A percentile compares a stretch with the other conserved stretches of the same genome.
These are phyloP conservation scores for Mucor circinelloides DNA, from an alignment of 371 early-diverging fungal species.

Conservation along the genomic window DNA sequence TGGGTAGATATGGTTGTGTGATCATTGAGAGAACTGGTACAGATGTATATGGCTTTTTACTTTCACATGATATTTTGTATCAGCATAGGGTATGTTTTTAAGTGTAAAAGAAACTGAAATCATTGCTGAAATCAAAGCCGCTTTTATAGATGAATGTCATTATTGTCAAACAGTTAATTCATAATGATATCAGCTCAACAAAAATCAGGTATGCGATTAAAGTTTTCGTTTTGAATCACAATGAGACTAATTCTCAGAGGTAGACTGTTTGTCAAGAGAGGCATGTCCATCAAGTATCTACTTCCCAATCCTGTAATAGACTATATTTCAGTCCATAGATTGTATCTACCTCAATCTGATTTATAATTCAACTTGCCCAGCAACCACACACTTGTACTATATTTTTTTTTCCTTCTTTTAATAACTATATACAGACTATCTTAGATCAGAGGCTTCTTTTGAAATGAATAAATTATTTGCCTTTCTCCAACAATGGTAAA, in stretches of 20 bases:
- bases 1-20: conserved; percentile 92
- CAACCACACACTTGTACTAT: not conserved
- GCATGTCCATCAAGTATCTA: conserved; percentile 94
- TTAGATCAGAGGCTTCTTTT: not conserved
- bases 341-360: conserved; percentile 58
- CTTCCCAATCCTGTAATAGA: conserved; percentile 92
- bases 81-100: conserved; percentile 72
- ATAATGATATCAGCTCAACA: conserved; percentile 95
- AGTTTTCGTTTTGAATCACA: not conserved
- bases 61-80: conserved; percentile 90
- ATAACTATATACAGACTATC: not conserved
- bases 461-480: not conserved
- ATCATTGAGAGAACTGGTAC: conserved; percentile 95
- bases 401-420: not conserved
- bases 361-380: not conserved
- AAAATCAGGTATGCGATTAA: conserved; percentile 82
- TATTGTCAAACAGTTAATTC: conserved; percentile 93
- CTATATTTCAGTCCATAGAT: conserved; percentile 79
- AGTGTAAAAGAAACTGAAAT: not conserved
- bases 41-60: conserved; percentile 89
- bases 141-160: conserved; percentile 77
- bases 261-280: conserved; percentile 91
- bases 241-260: not conserved
- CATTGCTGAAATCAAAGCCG: not conserved
- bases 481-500: not conserved